Conservation (phyloP, 2,329 filamentous ascomycete species). For the Aspergillus sp. region DNA sequence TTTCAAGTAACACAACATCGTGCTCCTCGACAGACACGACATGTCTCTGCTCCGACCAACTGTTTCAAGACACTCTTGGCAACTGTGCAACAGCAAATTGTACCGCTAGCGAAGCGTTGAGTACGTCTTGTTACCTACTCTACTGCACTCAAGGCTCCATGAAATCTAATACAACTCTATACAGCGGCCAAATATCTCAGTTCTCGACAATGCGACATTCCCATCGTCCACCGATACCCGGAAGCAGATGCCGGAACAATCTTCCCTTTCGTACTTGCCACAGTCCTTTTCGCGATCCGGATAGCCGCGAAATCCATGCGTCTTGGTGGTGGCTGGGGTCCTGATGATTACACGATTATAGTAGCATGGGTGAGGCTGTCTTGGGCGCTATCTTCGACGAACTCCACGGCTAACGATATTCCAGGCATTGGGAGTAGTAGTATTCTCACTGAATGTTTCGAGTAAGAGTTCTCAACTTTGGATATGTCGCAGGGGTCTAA, state of each 20-base stretch:
- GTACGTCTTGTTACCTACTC: neutral
- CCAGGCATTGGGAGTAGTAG: neutral
- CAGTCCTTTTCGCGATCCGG: neutral
- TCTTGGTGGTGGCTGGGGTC: constrained; percentile 2
- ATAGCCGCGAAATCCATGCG: constrained; percentile 1
- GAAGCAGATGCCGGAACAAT: neutral
- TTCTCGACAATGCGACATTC: constrained; percentile 1
- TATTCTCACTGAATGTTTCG: neutral
- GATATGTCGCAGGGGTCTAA: neutral
- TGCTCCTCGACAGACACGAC: neutral
- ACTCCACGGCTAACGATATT: neutral
- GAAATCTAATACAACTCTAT: neutral
- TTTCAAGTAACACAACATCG: neutral
- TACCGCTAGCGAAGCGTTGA: neutral
- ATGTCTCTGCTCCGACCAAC: neutral
- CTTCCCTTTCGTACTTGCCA: constrained; percentile 1
- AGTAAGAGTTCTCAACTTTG: neutral
- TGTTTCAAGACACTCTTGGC: neutral
- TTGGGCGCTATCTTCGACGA: neutral
- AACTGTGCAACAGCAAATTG: neutral
- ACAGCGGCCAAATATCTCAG: neutral
- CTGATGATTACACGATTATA: constrained; percentile 3
- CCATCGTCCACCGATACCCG: neutral
- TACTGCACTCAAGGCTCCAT: no score
- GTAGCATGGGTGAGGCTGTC: constrained; percentile 1